Percentiles rank a stretch among this genome's conserved stretches.
Conservation (phyloP, 2,329 filamentous ascomycete species). For the Trichoderma harzianum region DNA sequence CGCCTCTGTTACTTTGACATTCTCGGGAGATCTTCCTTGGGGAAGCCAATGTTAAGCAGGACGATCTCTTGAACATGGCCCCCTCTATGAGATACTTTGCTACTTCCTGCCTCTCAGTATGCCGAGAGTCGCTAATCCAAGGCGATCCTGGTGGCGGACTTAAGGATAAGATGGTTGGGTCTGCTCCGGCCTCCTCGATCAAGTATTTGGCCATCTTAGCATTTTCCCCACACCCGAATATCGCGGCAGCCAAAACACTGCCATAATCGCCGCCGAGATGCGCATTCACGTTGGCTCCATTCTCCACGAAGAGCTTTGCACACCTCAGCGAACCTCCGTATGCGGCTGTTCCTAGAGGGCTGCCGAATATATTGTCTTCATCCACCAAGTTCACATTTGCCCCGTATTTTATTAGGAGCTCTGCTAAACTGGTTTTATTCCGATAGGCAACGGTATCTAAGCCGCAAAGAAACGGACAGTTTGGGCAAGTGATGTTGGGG, state of each 20-base stretch:
- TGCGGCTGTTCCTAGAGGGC: not conserved
- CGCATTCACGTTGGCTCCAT: slow-evolving; percentile 3
- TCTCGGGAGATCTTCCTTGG: not conserved
- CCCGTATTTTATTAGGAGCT: not conserved
- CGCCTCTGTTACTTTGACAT: too few relatives aligned
- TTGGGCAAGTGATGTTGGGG: not conserved
- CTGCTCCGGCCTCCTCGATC: not conserved
- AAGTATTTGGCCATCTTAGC: not conserved
- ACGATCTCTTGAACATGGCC: not conserved
- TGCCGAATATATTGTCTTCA: rapidly evolving
- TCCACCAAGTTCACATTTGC: not conserved
- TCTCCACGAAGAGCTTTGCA: not conserved
- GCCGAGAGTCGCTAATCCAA: rapidly evolving
- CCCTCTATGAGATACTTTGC: not conserved
- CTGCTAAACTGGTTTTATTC: rapidly evolving
- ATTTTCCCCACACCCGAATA: rapidly evolving
- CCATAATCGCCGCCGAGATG: not conserved
- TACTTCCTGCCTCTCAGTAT: rapidly evolving
- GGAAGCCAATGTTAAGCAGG: not conserved
- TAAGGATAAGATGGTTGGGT: not conserved
- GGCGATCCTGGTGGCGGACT: not conserved
- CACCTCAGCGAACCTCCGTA: rapidly evolving
- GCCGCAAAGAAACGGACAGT: rapidly evolving
- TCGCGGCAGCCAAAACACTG: not conserved
- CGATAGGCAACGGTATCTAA: not conserved